phyloP scores from a whole-genome alignment of 2,329 filamentous ascomycete species.

The Pseudogymnoascus verrucosus region DNA sequence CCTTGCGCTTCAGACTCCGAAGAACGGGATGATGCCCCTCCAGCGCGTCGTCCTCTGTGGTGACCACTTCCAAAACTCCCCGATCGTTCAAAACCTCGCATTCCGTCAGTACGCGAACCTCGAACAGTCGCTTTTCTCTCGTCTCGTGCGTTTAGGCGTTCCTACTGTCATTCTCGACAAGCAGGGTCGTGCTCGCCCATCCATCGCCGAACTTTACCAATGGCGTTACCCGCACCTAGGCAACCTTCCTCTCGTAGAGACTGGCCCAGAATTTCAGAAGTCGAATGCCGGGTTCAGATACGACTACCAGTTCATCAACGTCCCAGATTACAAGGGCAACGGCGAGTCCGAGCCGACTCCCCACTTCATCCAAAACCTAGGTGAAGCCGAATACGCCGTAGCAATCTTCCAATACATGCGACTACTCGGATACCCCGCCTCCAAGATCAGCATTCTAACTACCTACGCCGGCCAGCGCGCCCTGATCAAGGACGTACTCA shows the following conservation, averaged over 20 bases:
- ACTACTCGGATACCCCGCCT: slow-evolving; percentile 76
- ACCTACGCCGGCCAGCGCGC: slow-evolving; percentile 91
- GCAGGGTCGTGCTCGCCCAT: slow-evolving; percentile 82
- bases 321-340: slow-evolving; percentile 82
- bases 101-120: slow-evolving; percentile 94
- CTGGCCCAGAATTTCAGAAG: slow-evolving; percentile 59
- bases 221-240: slow-evolving; percentile 83
- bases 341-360: slow-evolving; percentile 86
- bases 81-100: slow-evolving; percentile 87
- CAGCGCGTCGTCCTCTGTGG: slow-evolving; percentile 88
- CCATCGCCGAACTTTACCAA: slow-evolving; percentile 80
- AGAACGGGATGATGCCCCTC: slow-evolving; percentile 63
- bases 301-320: slow-evolving; percentile 95
- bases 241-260: slow-evolving; percentile 68
- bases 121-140: slow-evolving; percentile 89
- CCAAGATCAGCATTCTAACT: slow-evolving; percentile 72
- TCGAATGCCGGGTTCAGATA: slow-evolving; percentile 90
- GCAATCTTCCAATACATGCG: slow-evolving; percentile 97
- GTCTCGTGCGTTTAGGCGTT: slow-evolving; percentile 85
- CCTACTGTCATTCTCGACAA: slow-evolving; percentile 84
- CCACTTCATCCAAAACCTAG: slow-evolving; percentile 93
- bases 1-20: slow-evolving; percentile 78
- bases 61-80: slow-evolving; percentile 94
- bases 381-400: slow-evolving; percentile 94
- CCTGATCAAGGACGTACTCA: slow-evolving; percentile 78